Base-by-base conservation (phyloP, 257 asterid genomes). In the Solanum etuberosum region DNA sequence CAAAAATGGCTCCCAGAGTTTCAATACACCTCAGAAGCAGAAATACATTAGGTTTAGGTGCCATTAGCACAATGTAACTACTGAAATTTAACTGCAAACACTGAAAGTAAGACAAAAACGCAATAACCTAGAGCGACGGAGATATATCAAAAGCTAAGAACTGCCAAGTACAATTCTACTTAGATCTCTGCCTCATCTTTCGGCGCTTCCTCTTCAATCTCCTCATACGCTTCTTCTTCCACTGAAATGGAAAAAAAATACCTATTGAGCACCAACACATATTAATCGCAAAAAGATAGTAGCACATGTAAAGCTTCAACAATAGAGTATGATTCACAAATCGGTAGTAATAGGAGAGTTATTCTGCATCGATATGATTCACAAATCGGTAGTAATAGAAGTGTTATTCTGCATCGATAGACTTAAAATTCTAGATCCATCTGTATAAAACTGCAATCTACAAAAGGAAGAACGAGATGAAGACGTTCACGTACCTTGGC, bases 201-300 rank as follows among this genome's bases (percentile, higher is more conserved):
- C 93, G 83, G 85, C 93, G 93, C 92, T 92, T 92, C 89, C 94
- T 92, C 92, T 92, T 92, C 92, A 92, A 83, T 86, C 94, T 91
- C 93, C 94, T 92, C 94, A 90, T 92, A 6, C 94, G 92, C 92
- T 92, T 92, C 93, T 92, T 92, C 93, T 91, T 92, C 94, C 94
- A 92, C 94, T 92, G 89, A 25, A 86, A 83, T 37, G 27, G 27
- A 3, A 10, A 4, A 35, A 59, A 43, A 34, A 32, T 7, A 1
- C 32, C 13, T 1, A 68, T 40, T 68, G 11, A 68, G 40, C 76
- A 68, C 23, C n/a, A 32, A 71, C 23, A 68, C 23, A 15, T 15
- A 15, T 16, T 68, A 32, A 68, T 29, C 40, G n/a, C 11, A 31
- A 13, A 13, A 29, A 31, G 3, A 27, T 0, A 29, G 34, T 25